phyloP scores from a whole-genome alignment of 2,329 filamentous ascomycete species.

The Neofusicoccum sp. region DNA sequence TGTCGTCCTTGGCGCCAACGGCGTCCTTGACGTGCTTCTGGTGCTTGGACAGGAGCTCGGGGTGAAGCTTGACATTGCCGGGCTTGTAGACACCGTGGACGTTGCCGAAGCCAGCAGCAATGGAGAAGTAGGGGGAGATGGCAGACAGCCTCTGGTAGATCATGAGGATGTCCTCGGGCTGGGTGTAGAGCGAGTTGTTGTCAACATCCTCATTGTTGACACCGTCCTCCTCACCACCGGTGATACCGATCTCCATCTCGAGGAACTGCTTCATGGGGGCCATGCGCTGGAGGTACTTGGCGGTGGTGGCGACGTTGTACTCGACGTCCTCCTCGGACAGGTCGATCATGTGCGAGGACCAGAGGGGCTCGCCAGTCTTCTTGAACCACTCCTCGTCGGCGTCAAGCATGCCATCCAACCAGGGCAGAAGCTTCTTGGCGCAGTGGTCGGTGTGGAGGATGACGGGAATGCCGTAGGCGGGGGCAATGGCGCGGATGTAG shows the following conservation, averaged over 20 bases:
- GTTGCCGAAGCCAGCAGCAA: slow-evolving; percentile 97
- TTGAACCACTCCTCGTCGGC: slow-evolving; percentile 97
- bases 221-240: slow-evolving; percentile 95
- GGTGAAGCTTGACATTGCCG: slow-evolving; percentile 94
- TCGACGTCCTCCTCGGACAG: slow-evolving; percentile 86
- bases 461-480: slow-evolving; percentile 78
- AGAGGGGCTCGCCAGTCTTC: slow-evolving; percentile 86
- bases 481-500: slow-evolving; percentile 88
- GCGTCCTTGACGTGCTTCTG: slow-evolving; percentile 87
- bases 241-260: slow-evolving; percentile 98
- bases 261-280: slow-evolving; percentile 98
- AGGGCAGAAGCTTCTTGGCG: slow-evolving; percentile 98
- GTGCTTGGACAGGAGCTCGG: slow-evolving; percentile 95
- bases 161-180: slow-evolving; percentile 92
- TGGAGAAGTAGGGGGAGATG: slow-evolving; percentile 94
- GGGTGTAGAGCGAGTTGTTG: slow-evolving; percentile 96
- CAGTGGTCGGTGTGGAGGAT: slow-evolving; percentile 98
- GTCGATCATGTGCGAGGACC: slow-evolving; percentile 98
- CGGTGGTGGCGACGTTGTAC: slow-evolving; percentile 90
- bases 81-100: slow-evolving; percentile 99
- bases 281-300: slow-evolving; percentile 89
- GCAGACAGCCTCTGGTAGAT: slow-evolving; percentile 84
- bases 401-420: slow-evolving; percentile 80
- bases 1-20: slow-evolving; percentile 69
- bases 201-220: slow-evolving; percentile 98